Conservation (phyloP, 2,329 filamentous ascomycete genomes). For the Cladosporium sp. region DNA sequence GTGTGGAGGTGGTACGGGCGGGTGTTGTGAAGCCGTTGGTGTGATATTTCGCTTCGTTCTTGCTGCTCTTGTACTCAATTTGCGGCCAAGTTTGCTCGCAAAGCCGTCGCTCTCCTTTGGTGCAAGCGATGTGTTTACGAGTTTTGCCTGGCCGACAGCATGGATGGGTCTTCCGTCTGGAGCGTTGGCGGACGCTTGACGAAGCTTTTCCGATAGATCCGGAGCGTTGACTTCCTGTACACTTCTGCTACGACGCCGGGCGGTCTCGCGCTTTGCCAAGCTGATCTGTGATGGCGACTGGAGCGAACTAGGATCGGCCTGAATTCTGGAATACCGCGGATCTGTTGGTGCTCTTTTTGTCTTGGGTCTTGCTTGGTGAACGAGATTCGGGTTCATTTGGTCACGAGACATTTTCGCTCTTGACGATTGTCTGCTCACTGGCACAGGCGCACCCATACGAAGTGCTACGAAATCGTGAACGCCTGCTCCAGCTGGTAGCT, state of each 20-base stretch:
- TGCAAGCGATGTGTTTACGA: neutral
- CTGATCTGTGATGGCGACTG: neutral
- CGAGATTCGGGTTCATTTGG: constrained; percentile 4
- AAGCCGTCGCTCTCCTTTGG: neutral
- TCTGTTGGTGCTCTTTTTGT: constrained; percentile 6
- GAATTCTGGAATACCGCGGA: neutral
- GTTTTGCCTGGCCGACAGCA: constrained; percentile 7
- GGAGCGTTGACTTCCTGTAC: constrained; percentile 1
- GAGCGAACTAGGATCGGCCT: no score
- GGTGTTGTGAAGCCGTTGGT: neutral
- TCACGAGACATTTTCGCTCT: constrained; percentile 4
- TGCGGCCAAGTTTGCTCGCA: constrained; percentile 3
- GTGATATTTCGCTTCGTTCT: neutral
- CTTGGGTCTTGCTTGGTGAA: neutral
- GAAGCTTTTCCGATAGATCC: constrained; percentile 6
- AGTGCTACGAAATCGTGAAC: constrained; percentile 10
- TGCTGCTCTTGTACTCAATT: constrained; percentile 3
- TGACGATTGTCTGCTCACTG: constrained; percentile 8
- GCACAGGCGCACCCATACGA: constrained; percentile 1
- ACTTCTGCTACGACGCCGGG: constrained; percentile 8
- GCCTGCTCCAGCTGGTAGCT: neutral
- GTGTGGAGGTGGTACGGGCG: constrained; percentile 2
- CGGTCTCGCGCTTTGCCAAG: neutral
- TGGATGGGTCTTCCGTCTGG: constrained; percentile 6
- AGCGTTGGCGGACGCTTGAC: constrained; percentile 3